A percentile compares a stretch with the other conserved stretches of the same genome.
phyloP scores from a whole-genome alignment of 2,329 filamentous ascomycete genomes.

The Aureobasidium sp. region DNA sequence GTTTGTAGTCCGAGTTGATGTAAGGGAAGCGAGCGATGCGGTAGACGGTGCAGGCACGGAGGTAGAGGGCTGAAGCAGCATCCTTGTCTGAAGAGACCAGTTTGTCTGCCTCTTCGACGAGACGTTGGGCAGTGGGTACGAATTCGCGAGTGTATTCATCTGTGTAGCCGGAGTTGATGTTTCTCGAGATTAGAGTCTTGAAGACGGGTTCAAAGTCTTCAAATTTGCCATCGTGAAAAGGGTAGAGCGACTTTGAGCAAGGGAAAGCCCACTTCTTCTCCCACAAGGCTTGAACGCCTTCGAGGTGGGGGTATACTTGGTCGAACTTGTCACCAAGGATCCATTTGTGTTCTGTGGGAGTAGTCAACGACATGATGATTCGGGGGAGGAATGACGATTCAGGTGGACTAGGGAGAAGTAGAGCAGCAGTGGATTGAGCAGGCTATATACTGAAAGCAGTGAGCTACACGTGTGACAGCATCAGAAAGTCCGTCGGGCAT shows the following conservation, averaged over 20 bases:
- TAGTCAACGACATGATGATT: constrained; percentile 9
- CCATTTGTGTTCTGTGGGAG: constrained; percentile 20
- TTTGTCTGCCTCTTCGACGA: constrained; percentile 26
- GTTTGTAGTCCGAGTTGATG: constrained; percentile 29
- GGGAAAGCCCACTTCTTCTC: constrained; percentile 31
- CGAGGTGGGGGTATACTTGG: constrained; percentile 47
- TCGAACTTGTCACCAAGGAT: constrained; percentile 41
- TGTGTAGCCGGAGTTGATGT: constrained; percentile 32
- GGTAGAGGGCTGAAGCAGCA: constrained; percentile 27
- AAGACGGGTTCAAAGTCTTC: constrained; percentile 33
- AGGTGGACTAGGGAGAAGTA: background rate
- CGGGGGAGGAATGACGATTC: background rate
- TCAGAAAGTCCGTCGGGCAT: constrained; percentile 8
- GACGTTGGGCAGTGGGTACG: constrained; percentile 26
- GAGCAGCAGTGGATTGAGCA: background rate
- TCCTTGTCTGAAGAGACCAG: constrained; percentile 20
- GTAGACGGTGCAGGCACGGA: constrained; percentile 30
- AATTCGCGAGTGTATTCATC: constrained; percentile 31
- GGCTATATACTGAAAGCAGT: background rate
- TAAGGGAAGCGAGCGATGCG: constrained; percentile 31
- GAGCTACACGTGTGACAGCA: background rate
- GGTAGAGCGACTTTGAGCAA: constrained; percentile 24
- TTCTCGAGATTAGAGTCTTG: constrained; percentile 28
- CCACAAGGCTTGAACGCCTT: constrained; percentile 49
- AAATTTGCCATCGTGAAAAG: constrained; percentile 29